phyloP scores from a whole-genome alignment of 495 filamentous ascomycete species.

The Neurospora sp. region DNA sequence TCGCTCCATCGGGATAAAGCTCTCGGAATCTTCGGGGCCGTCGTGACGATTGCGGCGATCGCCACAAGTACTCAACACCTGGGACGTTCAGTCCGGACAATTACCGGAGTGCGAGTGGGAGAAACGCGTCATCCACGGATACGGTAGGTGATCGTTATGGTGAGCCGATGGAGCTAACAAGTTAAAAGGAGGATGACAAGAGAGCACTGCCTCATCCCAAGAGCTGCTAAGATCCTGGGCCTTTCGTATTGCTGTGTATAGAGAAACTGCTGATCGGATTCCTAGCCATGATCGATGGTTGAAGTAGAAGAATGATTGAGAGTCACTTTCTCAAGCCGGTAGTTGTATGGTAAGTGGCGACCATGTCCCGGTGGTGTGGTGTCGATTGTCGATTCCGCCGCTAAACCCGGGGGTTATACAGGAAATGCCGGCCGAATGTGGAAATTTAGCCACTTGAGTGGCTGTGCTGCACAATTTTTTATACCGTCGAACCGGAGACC shows the following conservation, averaged over 20 bases:
- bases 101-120: background rate
- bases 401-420: no score
- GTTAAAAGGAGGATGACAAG: background rate
- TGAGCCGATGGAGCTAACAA: background rate
- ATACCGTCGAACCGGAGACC: no score
- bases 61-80: background rate
- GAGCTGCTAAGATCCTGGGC: background rate
- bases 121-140: background rate
- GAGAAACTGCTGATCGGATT: background rate
- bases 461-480: no score
- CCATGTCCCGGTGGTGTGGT: background rate
- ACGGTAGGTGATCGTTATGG: background rate
- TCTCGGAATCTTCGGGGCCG: background rate
- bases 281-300: background rate
- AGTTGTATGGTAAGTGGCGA: background rate
- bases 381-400: no score
- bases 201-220: background rate
- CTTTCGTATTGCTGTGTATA: background rate
- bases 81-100: background rate
- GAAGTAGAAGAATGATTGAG: background rate
- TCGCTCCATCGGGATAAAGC: background rate
- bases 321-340: background rate
- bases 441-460: background rate
- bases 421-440: background rate
- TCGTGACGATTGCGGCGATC: background rate